These are phyloP conservation scores for Papiliotrema laurentii DNA, from an alignment of 1,284 basidiomycete genomes.

Conservation along the genomic window DNA sequence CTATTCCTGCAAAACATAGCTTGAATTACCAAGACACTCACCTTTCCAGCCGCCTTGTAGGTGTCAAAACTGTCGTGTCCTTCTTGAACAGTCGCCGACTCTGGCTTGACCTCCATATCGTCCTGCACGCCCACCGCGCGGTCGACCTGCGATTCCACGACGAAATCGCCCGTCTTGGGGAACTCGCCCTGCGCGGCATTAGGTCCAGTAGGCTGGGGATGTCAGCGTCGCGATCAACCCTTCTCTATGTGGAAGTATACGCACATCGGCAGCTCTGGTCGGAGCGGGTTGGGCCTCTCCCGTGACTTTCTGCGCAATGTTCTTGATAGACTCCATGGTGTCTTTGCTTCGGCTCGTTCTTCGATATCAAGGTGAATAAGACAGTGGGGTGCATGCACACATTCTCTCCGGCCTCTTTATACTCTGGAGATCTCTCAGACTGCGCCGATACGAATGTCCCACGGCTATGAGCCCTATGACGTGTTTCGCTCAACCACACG, in stretches of 20 bases:
- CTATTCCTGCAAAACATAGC: not conserved
- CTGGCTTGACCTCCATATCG: constrained; percentile 37
- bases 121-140: constrained; percentile 37
- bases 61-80: constrained; percentile 46
- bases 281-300: constrained; percentile 6
- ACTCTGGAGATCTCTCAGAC: too few relatives aligned
- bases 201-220: not conserved
- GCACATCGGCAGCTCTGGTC: constrained; percentile 2
- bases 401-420: too few relatives aligned
- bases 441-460: too few relatives aligned
- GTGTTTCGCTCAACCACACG: too few relatives aligned
- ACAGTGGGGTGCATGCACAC: too few relatives aligned
- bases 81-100: constrained; percentile 35
- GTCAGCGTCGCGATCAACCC: constrained; percentile 1
- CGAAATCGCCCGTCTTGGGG: constrained; percentile 35
- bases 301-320: constrained; percentile 13
- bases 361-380: too few relatives aligned
- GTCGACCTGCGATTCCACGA: constrained; percentile 35
- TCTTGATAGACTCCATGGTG: constrained; percentile 16
- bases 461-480: too few relatives aligned
- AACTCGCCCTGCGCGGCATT: constrained; percentile 19
- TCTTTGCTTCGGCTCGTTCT: too few relatives aligned
- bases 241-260: not conserved
- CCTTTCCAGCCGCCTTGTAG: constrained; percentile 44
- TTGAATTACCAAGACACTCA: constrained; percentile 8